Evolutionary conservation across 169 alveolate species (phyloP).

Genomic region (Eimeria mitis): DNA sequence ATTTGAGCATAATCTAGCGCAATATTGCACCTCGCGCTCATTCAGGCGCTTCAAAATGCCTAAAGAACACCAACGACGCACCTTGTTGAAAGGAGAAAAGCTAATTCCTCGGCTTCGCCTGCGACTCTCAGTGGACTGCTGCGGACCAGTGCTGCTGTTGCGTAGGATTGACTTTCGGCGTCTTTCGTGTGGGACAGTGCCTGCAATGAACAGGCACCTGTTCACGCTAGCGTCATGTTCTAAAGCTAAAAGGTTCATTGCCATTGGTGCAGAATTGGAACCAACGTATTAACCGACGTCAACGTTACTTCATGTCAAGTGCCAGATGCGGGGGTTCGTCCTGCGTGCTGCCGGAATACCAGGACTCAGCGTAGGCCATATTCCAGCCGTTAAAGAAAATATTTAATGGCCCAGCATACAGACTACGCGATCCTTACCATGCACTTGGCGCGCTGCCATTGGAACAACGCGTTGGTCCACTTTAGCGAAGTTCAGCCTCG

Average conservation of each 20-base stretch:
- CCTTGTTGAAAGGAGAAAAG: conserved; percentile 74
- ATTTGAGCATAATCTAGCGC: not conserved
- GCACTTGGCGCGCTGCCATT: conserved; percentile 77
- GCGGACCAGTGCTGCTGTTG: conserved; percentile 68
- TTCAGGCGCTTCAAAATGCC: not conserved
- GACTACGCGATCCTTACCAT: conserved; percentile 9
- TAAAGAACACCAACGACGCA: not conserved
- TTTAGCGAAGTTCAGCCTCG: conserved; percentile 64
- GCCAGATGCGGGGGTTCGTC: not conserved
- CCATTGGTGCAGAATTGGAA: not conserved
- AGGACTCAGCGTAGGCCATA: not conserved
- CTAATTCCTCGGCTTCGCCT: conserved; percentile 61
- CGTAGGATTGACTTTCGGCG: conserved; percentile 67
- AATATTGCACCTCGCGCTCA: not conserved
- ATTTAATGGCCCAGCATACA: not conserved
- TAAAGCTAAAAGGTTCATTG: not conserved
- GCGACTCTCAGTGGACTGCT: conserved; percentile 48
- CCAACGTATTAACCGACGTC: not conserved
- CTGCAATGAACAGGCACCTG: conserved; percentile 5
- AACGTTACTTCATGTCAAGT: not conserved
- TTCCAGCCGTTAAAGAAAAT: not conserved
- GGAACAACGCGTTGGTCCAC: conserved; percentile 75
- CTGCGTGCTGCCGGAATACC: not conserved
- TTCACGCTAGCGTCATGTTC: not conserved
- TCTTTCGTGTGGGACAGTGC: conserved; percentile 71